A percentile compares a stretch with the other conserved stretches of the same genome.
Conservation (phyloP, 2,329 filamentous ascomycete species). For the Gaeumannomyces sp. region DNA sequence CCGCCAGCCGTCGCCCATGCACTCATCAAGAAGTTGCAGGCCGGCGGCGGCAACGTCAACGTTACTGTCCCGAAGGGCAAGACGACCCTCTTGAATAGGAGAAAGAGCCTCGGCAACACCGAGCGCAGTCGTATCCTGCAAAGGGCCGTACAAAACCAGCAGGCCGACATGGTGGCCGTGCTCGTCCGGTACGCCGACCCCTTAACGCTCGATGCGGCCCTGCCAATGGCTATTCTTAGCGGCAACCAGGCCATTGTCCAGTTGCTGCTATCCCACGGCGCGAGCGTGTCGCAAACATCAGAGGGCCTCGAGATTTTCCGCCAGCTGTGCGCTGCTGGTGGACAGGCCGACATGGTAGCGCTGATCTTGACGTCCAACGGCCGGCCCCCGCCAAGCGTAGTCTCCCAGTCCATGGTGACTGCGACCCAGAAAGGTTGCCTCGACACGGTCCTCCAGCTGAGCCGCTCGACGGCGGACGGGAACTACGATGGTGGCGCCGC, state of each 20-base stretch:
- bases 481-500: conserved; percentile 46
- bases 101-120: conserved; percentile 41
- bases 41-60: conserved; percentile 45
- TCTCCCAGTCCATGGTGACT: conserved; percentile 46
- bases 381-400: conserved; percentile 33
- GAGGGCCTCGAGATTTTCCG: conserved; percentile 50
- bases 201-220: conserved; percentile 40
- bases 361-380: conserved; percentile 45
- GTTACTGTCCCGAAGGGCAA: conserved; percentile 40
- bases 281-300: conserved; percentile 39
- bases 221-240: conserved; percentile 42
- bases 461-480: conserved; percentile 46
- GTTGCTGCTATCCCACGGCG: conserved; percentile 45
- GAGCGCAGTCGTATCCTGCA: conserved; percentile 42
- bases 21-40: conserved; percentile 42
- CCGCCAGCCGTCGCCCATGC: conserved; percentile 51
- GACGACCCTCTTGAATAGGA: conserved; percentile 39
- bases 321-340: conserved; percentile 40
- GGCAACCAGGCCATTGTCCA: conserved; percentile 38
- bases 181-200: conserved; percentile 47
- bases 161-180: conserved; percentile 47
- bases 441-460: conserved; percentile 43
- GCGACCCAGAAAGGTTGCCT: conserved; percentile 43
- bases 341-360: conserved; percentile 38
- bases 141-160: conserved; percentile 49